phyloP scores from a whole-genome alignment of 2,329 filamentous ascomycete species.

The Dactylellina leptospora region DNA sequence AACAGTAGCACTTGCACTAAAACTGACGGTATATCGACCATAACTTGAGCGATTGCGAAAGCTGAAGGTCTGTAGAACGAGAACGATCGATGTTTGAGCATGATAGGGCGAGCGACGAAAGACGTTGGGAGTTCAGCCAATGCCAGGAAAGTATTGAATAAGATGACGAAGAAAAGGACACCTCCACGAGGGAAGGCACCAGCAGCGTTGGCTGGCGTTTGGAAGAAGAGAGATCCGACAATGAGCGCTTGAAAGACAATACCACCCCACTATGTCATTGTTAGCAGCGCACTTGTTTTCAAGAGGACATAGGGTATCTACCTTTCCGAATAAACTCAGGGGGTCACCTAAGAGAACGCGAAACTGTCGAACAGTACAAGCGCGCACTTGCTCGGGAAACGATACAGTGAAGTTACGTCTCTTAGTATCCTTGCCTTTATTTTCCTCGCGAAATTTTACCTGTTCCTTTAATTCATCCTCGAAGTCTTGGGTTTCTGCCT shows the following conservation, averaged over 20 bases:
- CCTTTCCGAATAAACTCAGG: slow-evolving; percentile 74
- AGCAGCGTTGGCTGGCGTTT: slow-evolving; percentile 65
- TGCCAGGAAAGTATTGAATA: slow-evolving; percentile 72
- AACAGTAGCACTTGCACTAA: slow-evolving; percentile 69
- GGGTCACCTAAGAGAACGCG: slow-evolving; percentile 80
- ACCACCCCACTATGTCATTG: slow-evolving; percentile 62
- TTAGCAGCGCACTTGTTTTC: too few species aligned
- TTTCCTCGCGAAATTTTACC: slow-evolving; percentile 44
- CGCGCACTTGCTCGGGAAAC: slow-evolving; percentile 74
- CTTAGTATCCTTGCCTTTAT: slow-evolving; percentile 27
- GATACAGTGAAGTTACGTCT: slow-evolving; percentile 68
- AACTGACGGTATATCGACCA: slow-evolving; percentile 68
- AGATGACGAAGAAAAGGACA: slow-evolving; percentile 70
- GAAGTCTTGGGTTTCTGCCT: slow-evolving; percentile 55
- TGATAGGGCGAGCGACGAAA: slow-evolving; percentile 71
- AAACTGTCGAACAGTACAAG: slow-evolving; percentile 75
- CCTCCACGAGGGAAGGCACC: slow-evolving; percentile 70
- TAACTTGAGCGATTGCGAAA: slow-evolving; percentile 68
- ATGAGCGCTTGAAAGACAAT: slow-evolving; percentile 78
- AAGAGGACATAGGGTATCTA: slow-evolving; percentile 60
- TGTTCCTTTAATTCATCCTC: slow-evolving; percentile 44
- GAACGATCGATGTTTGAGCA: slow-evolving; percentile 76
- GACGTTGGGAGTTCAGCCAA: slow-evolving; percentile 70
- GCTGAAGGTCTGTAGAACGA: slow-evolving; percentile 73
- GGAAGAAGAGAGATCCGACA: slow-evolving; percentile 69